Base-by-base conservation (phyloP, 75 land plant genomes). In the Pinus taeda region DNA sequence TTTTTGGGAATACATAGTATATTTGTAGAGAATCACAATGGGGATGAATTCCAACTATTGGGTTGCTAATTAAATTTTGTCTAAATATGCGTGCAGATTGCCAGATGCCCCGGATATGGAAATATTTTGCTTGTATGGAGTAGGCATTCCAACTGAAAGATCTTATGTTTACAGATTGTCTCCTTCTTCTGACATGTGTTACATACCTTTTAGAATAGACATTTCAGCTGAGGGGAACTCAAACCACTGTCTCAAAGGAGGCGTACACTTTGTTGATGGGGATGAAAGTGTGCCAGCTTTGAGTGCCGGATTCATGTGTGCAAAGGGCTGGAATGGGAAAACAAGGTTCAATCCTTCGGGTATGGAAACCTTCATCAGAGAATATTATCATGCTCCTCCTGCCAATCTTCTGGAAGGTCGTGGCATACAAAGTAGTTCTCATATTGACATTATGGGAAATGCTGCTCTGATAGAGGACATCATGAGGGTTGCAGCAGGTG, bases 401-500 rank as follows among this genome's bases (percentile, higher is more conserved):
- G 80, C 96, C 4, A 91, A 83, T 74, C 71, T 95, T 12, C 84
- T 95, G 22, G 96, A 93, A 58, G 98, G 98, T 3, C 76, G 96
- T 22, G 98, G 98, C 1, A 77, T 82, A 5, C 91, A 93, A 80
- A 95, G 98, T 70, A 92, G 98, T 6, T 83, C 84, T 4, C 98
- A 95, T 77, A 96, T 95, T 53, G 98, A 95, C 75, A 91, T 95
- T 12, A 91, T 95, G 96, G 98, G 98, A 1, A 95, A 95, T 77
- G 85, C 91, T 60, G 88, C 83, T 2, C 78, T 95, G 78, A 93
- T 95, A 60, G 98, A 95, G 78, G 98, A 95, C 72, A 77, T 95
- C 9, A 82, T 93, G 17, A 75, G 93, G 58, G 98, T 95, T n/a
- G 98, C 98, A 2, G 96, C 96, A 17, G 98, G 96, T 20, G 91